A percentile compares a stretch with the other conserved stretches of the same genome.
These are phyloP conservation scores for Yamadazyma conglobata DNA, from an alignment of 1,139 yeast genomes.

Conservation along the genomic window DNA sequence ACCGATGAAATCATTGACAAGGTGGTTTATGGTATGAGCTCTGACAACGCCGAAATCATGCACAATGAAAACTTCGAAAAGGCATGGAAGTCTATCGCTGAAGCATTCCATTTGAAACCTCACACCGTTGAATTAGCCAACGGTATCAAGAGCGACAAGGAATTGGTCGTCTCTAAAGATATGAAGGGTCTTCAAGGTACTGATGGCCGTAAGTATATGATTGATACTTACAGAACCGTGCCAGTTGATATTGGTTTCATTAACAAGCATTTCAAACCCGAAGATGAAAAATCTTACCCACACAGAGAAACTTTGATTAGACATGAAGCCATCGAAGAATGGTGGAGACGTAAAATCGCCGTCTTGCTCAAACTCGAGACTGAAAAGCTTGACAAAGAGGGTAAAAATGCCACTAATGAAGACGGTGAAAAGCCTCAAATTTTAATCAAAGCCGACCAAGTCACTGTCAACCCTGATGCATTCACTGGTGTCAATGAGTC, in stretches of 20 bases:
- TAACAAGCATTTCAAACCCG: slow-evolving; percentile 47
- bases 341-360: slow-evolving; percentile 77
- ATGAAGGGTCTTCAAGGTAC: slow-evolving; percentile 84
- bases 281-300: slow-evolving; percentile 59
- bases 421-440: slow-evolving; percentile 48
- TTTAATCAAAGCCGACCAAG: slow-evolving; percentile 54
- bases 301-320: slow-evolving; percentile 77
- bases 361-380: slow-evolving; percentile 50
- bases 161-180: slow-evolving; percentile 67
- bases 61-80: slow-evolving; percentile 50
- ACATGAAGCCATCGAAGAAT: slow-evolving; percentile 84
- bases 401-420: slow-evolving; percentile 18
- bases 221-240: slow-evolving; percentile 80
- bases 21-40: slow-evolving; percentile 72
- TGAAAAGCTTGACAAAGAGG: slow-evolving; percentile 41
- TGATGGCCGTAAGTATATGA: slow-evolving; percentile 79
- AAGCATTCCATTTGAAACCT: slow-evolving; percentile 72
- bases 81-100: slow-evolving; percentile 61
- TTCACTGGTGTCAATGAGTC: slow-evolving; percentile 46
- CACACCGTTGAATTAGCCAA: slow-evolving; percentile 49
- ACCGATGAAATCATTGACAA: slow-evolving; percentile 36
- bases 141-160: slow-evolving; percentile 33
- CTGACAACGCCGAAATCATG: slow-evolving; percentile 51
- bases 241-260: slow-evolving; percentile 81
- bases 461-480: slow-evolving; percentile 77